Evolutionary conservation across 2,329 filamentous ascomycete species (phyloP).

Genomic region (Aureobasidium sp.): DNA sequence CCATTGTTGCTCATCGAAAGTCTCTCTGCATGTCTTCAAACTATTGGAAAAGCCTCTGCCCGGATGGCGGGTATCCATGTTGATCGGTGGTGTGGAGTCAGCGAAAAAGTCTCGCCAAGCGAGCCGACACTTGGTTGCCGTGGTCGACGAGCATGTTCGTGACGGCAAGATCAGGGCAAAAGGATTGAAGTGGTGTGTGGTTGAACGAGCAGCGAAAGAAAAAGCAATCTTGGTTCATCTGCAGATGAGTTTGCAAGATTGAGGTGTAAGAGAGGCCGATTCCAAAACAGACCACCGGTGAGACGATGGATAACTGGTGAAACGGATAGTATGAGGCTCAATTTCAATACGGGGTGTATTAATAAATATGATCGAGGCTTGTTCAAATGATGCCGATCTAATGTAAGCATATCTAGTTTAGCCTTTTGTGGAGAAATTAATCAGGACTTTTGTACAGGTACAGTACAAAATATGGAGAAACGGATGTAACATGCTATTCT

Average conservation of each 20-base stretch:
- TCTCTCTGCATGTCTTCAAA: constrained; percentile 6
- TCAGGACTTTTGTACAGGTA: constrained; percentile 1
- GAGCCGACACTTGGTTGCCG: neutral
- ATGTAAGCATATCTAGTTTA: constrained; percentile 10
- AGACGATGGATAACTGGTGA: constrained; percentile 1
- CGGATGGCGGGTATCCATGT: constrained; percentile 10
- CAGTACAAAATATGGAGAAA: constrained; percentile 1
- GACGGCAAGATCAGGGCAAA: neutral
- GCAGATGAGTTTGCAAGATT: neutral
- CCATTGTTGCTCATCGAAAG: constrained; percentile 5
- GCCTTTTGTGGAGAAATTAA: constrained; percentile 6
- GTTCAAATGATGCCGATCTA: constrained; percentile 7
- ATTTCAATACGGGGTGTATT: neutral
- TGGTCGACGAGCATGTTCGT: neutral
- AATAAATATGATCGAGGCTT: constrained; percentile 9
- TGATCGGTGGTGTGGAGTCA: constrained; percentile 4
- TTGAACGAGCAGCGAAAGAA: neutral
- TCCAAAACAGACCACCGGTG: neutral
- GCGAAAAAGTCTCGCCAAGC: constrained; percentile 3
- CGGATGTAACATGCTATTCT: neutral
- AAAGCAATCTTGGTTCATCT: neutral
- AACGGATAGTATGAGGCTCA: constrained; percentile 7
- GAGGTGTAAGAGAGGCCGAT: too few relatives aligned
- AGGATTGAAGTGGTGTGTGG: neutral
- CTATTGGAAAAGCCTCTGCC: constrained; percentile 6